phyloP scores from a whole-genome alignment of 2,329 filamentous ascomycete genomes.

The Clonostachys sp. region DNA sequence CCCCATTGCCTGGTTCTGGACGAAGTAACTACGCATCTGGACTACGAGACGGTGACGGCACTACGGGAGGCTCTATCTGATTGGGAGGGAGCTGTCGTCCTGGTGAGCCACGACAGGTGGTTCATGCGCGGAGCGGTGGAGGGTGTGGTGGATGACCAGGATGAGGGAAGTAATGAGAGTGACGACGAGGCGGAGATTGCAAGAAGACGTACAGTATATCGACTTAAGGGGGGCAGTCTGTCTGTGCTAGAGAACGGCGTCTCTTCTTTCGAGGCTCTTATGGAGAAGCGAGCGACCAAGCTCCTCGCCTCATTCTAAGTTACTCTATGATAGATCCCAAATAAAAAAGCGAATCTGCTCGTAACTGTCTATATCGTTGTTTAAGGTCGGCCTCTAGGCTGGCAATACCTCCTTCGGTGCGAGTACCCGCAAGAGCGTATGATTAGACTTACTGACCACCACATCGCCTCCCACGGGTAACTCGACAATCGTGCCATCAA shows the following conservation, averaged over 20 bases:
- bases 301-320: conserved; percentile 17
- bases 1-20: conserved; percentile 74
- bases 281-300: conserved; percentile 54
- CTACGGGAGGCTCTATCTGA: conserved; percentile 59
- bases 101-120: conserved; percentile 81
- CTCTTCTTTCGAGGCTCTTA: conserved; percentile 57
- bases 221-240: conserved; percentile 54
- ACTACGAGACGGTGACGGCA: conserved; percentile 74
- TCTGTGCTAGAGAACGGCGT: conserved; percentile 54
- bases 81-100: conserved; percentile 70
- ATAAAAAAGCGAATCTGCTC: no score
- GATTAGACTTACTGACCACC: conserved; percentile 49
- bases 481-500: conserved; percentile 86
- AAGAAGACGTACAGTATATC: conserved; percentile 52
- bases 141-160: conserved; percentile 31
- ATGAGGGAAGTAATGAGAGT: conserved; percentile 27
- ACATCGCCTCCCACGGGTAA: conserved; percentile 69
- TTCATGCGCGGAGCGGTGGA: conserved; percentile 68
- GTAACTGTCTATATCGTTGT: no score
- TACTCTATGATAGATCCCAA: not conserved
- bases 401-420: conserved; percentile 19
- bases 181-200: conserved; percentile 34
- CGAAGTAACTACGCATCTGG: conserved; percentile 81
- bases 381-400: no score
- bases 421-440: conserved; percentile 36